Percentiles rank a stretch among this genome's conserved stretches.
These are phyloP conservation scores for Hanseniaspora jakobsenii DNA, from an alignment of 805 yeast genomes.

Conservation along the genomic window DNA sequence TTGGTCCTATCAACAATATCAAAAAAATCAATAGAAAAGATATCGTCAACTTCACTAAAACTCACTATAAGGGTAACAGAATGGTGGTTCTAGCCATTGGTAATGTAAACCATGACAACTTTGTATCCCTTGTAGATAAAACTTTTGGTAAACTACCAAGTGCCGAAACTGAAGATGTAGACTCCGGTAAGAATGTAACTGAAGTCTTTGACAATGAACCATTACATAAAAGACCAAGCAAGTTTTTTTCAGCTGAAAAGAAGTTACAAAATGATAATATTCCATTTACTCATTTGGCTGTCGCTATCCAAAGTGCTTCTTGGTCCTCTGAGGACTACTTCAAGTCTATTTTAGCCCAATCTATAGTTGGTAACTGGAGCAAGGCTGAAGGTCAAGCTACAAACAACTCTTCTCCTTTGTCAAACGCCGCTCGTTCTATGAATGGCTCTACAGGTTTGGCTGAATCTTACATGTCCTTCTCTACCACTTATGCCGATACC, in stretches of 20 bases:
- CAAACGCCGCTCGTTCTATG: constrained; percentile 46
- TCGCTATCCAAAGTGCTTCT: constrained; percentile 95
- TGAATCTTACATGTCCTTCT: constrained; percentile 90
- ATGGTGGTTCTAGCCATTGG: constrained; percentile 99
- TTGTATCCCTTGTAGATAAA: constrained; percentile 63
- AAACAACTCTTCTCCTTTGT: constrained; percentile 75
- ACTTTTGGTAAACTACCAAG: constrained; percentile 57
- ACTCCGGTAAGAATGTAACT: constrained; percentile 64
- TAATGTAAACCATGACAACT: constrained; percentile 73
- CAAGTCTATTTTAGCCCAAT: constrained; percentile 90
- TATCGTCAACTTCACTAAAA: constrained; percentile 62
- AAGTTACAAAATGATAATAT: constrained; percentile 69
- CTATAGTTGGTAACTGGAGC: constrained; percentile 96
- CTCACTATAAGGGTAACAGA: constrained; percentile 88
- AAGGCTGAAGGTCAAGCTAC: constrained; percentile 76
- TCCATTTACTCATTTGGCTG: constrained; percentile 82
- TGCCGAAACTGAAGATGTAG: constrained; percentile 35
- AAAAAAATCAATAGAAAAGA: constrained; percentile 66
- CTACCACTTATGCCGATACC: constrained; percentile 93
- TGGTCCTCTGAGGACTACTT: constrained; percentile 95
- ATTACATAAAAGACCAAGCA: constrained; percentile 21
- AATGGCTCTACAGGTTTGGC: constrained; percentile 58
- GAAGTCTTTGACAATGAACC: constrained; percentile 51
- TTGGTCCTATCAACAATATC: constrained; percentile 89
- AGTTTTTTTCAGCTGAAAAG: constrained; percentile 73